A percentile compares a stretch with the other conserved stretches of the same genome.
These are phyloP conservation scores for Kluyveromyces marxianus DNA, from an alignment of 1,139 yeast genomes.

Conservation along the genomic window DNA sequence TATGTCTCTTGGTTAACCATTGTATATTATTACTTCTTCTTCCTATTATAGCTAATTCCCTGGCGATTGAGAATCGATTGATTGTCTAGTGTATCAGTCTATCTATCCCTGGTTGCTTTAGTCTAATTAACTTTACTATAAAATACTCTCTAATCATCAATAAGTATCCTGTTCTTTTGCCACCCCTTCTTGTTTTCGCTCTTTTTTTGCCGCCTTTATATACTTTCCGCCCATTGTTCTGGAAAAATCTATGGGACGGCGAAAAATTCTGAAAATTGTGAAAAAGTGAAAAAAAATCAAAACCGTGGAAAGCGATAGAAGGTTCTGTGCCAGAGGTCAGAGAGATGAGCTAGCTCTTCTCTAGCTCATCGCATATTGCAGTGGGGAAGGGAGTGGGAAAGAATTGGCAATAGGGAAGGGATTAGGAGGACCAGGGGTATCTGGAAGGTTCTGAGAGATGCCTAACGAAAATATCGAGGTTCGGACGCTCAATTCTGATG, in stretches of 20 bases:
- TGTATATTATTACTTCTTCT: background rate
- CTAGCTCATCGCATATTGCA: background rate
- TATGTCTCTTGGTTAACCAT: conserved; percentile 74
- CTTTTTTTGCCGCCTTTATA: conserved; percentile 2
- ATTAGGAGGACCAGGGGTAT: background rate
- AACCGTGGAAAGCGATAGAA: conserved; percentile 2
- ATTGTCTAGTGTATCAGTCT: too few species aligned
- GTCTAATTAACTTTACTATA: too few species aligned
- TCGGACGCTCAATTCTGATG: conserved; percentile 28
- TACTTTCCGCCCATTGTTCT: background rate
- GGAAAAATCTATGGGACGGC: background rate
- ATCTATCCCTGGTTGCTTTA: too few species aligned
- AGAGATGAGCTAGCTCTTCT: background rate
- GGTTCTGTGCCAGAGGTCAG: background rate
- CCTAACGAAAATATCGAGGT: conserved; percentile 22
- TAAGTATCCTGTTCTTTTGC: conserved; percentile 39
- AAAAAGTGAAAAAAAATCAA: background rate
- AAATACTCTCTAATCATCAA: too few species aligned
- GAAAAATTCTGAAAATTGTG: background rate
- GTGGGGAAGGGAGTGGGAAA: too few species aligned
- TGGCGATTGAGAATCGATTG: too few species aligned
- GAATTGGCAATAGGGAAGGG: too few species aligned
- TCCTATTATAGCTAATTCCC: background rate
- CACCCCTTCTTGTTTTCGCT: background rate
- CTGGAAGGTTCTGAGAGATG: background rate